A percentile compares a stretch with the other conserved stretches of the same genome.
These are phyloP conservation scores for Poronia punctata DNA, from an alignment of 495 filamentous ascomycete genomes.

Conservation along the genomic window DNA sequence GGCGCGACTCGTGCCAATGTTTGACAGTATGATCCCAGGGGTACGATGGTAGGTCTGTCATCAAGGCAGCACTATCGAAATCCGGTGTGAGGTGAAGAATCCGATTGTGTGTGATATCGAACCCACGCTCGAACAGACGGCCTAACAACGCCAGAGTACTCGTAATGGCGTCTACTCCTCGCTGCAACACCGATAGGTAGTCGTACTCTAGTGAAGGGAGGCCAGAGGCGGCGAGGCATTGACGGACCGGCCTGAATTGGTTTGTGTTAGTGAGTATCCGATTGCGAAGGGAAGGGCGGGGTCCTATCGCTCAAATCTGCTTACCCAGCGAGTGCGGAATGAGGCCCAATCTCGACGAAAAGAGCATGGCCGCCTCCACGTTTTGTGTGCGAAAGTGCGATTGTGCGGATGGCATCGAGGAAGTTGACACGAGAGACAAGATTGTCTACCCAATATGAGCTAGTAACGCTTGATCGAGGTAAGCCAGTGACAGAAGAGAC, in stretches of 20 bases:
- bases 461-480: too few species aligned
- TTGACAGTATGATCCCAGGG: conserved; percentile 36
- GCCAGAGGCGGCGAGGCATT: background rate
- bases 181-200: conserved; percentile 20
- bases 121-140: conserved; percentile 29
- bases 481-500: too few species aligned
- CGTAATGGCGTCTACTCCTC: conserved; percentile 20
- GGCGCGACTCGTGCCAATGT: conserved; percentile 37
- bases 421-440: background rate
- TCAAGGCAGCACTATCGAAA: conserved; percentile 11
- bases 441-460: conserved; percentile 1
- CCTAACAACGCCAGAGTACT: conserved; percentile 25
- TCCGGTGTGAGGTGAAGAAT: conserved; percentile 19
- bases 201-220: conserved; percentile 6
- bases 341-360: conserved; percentile 22
- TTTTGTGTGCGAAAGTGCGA: background rate
- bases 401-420: background rate
- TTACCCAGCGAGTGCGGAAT: conserved; percentile 39
- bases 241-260: too few species aligned
- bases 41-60: conserved; percentile 25
- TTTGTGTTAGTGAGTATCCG: conserved; percentile 33
- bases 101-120: conserved; percentile 28
- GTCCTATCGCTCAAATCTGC: too few species aligned
- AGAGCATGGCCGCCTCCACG: background rate
- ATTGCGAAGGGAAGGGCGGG: too few species aligned